Base-by-base conservation (phyloP, 2,329 filamentous ascomycete genomes). In the Pyrenochaeta sp. region DNA sequence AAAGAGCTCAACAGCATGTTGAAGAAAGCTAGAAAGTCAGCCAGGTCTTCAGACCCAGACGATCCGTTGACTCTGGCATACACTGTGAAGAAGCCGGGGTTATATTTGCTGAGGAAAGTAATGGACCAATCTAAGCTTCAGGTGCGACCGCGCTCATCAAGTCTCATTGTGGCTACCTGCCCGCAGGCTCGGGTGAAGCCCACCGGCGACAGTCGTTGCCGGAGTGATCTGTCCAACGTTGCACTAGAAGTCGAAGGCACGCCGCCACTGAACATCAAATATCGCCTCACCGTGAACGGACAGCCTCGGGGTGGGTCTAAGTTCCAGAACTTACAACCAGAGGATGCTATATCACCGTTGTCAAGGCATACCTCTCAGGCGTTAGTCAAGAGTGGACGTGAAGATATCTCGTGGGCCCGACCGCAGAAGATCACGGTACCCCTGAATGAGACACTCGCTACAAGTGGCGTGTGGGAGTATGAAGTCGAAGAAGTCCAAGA, bases 81-180 rank as follows among this genome's bases (percentile, higher is more conserved):
- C 68, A 83, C 86, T 0, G 85, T 96, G 37, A 96, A 92, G 80
- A 95, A 95, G 77, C 88, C 92, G 1, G 95, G 95, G 36, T 85
- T 96, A 22, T 99, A 99, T 78, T 86, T 90, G 42, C 84, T 99
- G 32, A 86, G 89, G 56, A 92, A 89, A 73, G 93, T 99, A 9
- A 81, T 97, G 62, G 95, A 99, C 75, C 90, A 96, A 75, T 95
- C 96, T 58, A 96, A 97, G 76, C 86, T 99, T 32, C 93, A 98
- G 75, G 92, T 97, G 10, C 92, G 93, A 69, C 88, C 91, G 40
- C 84, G 86, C 40, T 85, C 84, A 51, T 89, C 89, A 48, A 91
- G 95, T 68, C 91, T 93, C 0, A 89, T 96, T 53, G 90, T 99
- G 48, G 92, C 96, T 12, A 83, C 87, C 28, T 99, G 95, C 74